phyloP scores from a whole-genome alignment of 805 yeast species.

The Nakazawaea anatomiae region DNA sequence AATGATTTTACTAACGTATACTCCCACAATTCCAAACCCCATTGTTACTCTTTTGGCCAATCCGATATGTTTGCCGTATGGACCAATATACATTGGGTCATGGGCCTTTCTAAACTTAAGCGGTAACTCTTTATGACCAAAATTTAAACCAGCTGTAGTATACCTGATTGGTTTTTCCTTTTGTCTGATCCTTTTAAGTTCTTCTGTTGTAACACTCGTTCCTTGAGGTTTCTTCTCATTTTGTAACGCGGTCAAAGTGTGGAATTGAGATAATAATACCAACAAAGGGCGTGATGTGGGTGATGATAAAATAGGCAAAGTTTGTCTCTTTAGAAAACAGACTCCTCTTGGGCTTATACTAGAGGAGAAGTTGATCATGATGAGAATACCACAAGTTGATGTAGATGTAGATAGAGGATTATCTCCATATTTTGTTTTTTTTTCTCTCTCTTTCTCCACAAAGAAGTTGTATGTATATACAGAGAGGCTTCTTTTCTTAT shows the following conservation, averaged over 20 bases:
- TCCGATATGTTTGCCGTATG: constrained; percentile 55
- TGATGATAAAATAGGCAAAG: too few relatives aligned
- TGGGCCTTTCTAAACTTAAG: constrained; percentile 48
- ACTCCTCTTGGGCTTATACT: too few relatives aligned
- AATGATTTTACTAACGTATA: constrained; percentile 57
- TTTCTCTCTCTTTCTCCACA: too few relatives aligned
- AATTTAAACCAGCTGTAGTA: constrained; percentile 24
- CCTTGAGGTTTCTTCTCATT: constrained; percentile 7
- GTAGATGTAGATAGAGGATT: too few relatives aligned
- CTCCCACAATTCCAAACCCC: constrained; percentile 55
- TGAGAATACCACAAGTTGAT: too few relatives aligned
- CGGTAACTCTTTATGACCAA: constrained; percentile 33
- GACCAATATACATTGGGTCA: constrained; percentile 59
- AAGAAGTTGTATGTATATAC: too few relatives aligned
- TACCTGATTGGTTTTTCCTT: constrained; percentile 14
- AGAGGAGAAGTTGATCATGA: too few relatives aligned
- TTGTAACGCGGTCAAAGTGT: constrained; percentile 5
- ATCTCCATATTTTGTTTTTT: too few relatives aligned
- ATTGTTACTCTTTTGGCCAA: constrained; percentile 56
- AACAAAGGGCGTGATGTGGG: too few relatives aligned
- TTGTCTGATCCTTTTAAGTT: background rate
- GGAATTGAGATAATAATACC: background rate
- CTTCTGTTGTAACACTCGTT: constrained; percentile 4
- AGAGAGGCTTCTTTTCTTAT: too few relatives aligned
- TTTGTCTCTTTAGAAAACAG: too few relatives aligned